phyloP scores from a whole-genome alignment of 495 filamentous ascomycete genomes.

The Cercophora sp. region DNA sequence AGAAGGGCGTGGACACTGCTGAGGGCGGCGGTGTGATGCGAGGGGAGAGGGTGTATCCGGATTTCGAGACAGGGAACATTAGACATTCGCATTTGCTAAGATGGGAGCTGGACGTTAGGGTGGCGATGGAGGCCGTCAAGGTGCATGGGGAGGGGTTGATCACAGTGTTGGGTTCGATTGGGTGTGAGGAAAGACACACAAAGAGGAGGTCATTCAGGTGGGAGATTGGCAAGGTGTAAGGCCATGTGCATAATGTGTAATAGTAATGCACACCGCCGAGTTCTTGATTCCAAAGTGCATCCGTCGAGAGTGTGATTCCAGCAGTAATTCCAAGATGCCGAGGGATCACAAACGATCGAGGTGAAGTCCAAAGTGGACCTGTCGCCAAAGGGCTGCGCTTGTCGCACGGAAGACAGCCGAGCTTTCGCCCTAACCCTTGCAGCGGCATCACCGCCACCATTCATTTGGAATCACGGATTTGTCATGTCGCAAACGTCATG shows the following conservation, averaged over 20 bases:
- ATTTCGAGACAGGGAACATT: constrained; percentile 5
- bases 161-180: background rate
- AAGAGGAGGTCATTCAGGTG: background rate
- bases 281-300: too few relatives aligned
- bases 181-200: background rate
- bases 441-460: background rate
- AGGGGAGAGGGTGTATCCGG: background rate
- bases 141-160: background rate
- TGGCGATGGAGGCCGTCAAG: background rate
- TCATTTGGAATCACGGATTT: background rate
- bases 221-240: too few relatives aligned
- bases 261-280: too few relatives aligned
- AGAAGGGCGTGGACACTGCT: background rate
- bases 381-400: too few relatives aligned
- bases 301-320: too few relatives aligned
- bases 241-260: too few relatives aligned
- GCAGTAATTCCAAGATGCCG: too few relatives aligned
- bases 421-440: constrained; percentile 4
- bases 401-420: too few relatives aligned
- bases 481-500: constrained; percentile 10
- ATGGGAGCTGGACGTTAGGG: background rate
- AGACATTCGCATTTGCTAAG: background rate
- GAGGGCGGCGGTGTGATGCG: background rate
- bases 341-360: too few relatives aligned
- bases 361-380: too few relatives aligned